These are phyloP conservation scores for Arxiozyma telluris DNA, from an alignment of 1,139 yeast genomes.

Conservation along the genomic window DNA sequence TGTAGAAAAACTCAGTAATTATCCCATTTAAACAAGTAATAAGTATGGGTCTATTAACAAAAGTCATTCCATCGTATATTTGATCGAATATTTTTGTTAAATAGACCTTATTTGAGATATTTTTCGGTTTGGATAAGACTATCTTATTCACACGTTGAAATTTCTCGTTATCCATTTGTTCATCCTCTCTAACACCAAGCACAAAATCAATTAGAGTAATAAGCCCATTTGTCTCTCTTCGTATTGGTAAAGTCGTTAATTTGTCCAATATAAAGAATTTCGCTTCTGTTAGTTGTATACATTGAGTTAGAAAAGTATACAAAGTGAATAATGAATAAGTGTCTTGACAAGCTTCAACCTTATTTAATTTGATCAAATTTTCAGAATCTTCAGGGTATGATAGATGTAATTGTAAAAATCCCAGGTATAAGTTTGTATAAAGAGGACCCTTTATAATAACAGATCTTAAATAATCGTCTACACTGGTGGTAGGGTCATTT, in stretches of 20 bases:
- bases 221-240: constrained; percentile 59
- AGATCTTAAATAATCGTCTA: constrained; percentile 35
- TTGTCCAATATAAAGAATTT: constrained; percentile 38
- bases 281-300: constrained; percentile 36
- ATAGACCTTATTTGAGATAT: constrained; percentile 41
- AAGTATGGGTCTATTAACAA: constrained; percentile 54
- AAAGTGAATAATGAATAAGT: constrained; percentile 53
- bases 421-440: constrained; percentile 55
- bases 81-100: constrained; percentile 51
- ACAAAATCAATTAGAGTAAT: constrained; percentile 64
- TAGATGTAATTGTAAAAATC: constrained; percentile 41
- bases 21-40: constrained; percentile 51
- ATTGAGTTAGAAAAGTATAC: constrained; percentile 44
- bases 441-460: constrained; percentile 64
- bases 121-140: constrained; percentile 52
- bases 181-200: constrained; percentile 67
- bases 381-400: constrained; percentile 1
- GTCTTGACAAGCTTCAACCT: constrained; percentile 40
- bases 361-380: constrained; percentile 11
- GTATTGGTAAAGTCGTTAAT: constrained; percentile 47
- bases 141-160: constrained; percentile 58
- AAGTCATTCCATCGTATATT: constrained; percentile 46
- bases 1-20: constrained; percentile 44
- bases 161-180: constrained; percentile 52
- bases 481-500: not conserved